Conservation (phyloP, 768 basidiomycete genomes). For the Cubamyces sp. region DNA sequence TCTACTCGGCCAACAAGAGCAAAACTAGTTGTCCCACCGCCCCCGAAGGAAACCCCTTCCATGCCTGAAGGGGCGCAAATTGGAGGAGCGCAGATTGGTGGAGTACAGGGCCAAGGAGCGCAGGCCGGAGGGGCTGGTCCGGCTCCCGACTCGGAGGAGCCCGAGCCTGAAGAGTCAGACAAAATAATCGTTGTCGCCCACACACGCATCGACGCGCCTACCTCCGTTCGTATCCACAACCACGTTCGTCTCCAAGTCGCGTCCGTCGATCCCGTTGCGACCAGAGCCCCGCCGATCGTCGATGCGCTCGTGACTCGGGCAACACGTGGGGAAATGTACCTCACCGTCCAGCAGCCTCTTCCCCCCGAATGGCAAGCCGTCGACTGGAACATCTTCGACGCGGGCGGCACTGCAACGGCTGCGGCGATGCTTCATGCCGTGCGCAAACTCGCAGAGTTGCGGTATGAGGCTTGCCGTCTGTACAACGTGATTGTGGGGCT, state of each 20-base stretch:
- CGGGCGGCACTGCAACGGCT: slow-evolving; percentile 64
- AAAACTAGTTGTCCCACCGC: slow-evolving; percentile 43
- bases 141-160: neutral
- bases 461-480: slow-evolving; percentile 51
- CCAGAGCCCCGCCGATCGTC: slow-evolving; percentile 41
- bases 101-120: neutral
- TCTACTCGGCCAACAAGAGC: slow-evolving; percentile 47
- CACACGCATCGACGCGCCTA: slow-evolving; percentile 57
- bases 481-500: slow-evolving; percentile 49
- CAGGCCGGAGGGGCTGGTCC: neutral
- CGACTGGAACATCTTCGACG: slow-evolving; percentile 68
- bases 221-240: slow-evolving; percentile 59
- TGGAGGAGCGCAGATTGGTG: too few relatives aligned
- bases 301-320: slow-evolving; percentile 66
- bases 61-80: neutral
- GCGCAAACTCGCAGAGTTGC: slow-evolving; percentile 47
- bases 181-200: slow-evolving; percentile 46
- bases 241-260: slow-evolving; percentile 66
- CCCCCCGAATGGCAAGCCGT: slow-evolving; percentile 63
- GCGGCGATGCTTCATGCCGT: slow-evolving; percentile 71
- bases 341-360: slow-evolving; percentile 57
- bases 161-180: neutral
- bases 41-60: slow-evolving; percentile 26
- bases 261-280: slow-evolving; percentile 43
- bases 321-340: slow-evolving; percentile 54